Conservation (phyloP, 768 basidiomycete genomes). For the Sarcodon sp. region DNA sequence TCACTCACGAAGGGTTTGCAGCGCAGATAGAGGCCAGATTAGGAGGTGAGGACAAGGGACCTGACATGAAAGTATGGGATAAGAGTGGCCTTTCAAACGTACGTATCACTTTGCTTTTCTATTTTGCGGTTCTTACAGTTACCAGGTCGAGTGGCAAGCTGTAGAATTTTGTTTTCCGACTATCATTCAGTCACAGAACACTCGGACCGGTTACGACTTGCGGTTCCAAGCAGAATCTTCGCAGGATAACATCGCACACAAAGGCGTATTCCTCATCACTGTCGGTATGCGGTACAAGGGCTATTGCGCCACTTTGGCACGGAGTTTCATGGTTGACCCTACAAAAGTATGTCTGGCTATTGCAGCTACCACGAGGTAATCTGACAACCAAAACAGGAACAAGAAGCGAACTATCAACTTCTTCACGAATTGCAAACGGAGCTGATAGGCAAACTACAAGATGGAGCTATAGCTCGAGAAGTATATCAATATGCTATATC, state of each 20-base stretch:
- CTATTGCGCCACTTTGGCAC: slow-evolving; percentile 86
- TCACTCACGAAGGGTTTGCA: slow-evolving; percentile 79
- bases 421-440: slow-evolving; percentile 70
- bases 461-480: slow-evolving; percentile 66
- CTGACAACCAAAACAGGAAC: slow-evolving; percentile 40
- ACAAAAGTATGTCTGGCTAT: slow-evolving; percentile 40
- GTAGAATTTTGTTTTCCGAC: slow-evolving; percentile 93
- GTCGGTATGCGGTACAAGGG: slow-evolving; percentile 88
- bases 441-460: slow-evolving; percentile 62
- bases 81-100: slow-evolving; percentile 67
- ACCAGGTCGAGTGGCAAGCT: slow-evolving; percentile 76
- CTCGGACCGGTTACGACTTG: slow-evolving; percentile 76
- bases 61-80: slow-evolving; percentile 89
- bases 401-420: slow-evolving; percentile 80
- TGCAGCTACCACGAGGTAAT: not conserved
- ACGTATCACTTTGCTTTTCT: slow-evolving; percentile 6
- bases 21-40: slow-evolving; percentile 79
- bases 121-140: slow-evolving; percentile 2
- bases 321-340: slow-evolving; percentile 94
- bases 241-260: slow-evolving; percentile 68
- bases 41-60: slow-evolving; percentile 63
- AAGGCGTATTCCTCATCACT: slow-evolving; percentile 79
- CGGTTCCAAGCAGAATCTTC: slow-evolving; percentile 81
- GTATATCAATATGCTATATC: slow-evolving; percentile 67
- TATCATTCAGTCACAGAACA: slow-evolving; percentile 89